phyloP scores from a whole-genome alignment of 352 stramenopile species.

The Aphanomyces astaci region DNA sequence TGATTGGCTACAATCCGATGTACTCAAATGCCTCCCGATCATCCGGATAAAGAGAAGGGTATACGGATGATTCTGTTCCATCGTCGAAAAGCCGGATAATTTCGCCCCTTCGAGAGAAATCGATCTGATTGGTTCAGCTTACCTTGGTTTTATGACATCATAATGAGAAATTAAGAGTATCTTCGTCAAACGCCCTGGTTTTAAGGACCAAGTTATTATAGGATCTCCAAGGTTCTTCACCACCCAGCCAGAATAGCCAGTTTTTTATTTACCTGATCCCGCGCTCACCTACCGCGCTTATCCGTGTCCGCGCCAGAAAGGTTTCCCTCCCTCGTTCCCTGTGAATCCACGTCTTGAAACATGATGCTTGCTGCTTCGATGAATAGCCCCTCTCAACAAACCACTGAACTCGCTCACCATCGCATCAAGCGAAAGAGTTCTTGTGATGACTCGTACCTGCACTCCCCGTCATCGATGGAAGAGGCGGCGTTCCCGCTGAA shows the following conservation, averaged over 20 bases:
- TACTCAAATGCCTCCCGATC: too few relatives aligned
- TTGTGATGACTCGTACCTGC: neutral
- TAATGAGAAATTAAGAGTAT: neutral
- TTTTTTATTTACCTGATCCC: neutral
- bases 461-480: constrained; percentile 13
- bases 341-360: neutral
- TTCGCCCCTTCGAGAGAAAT: neutral
- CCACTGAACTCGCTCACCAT: neutral
- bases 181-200: neutral
- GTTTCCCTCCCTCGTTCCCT: neutral
- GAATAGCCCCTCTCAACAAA: constrained; percentile 8
- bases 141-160: neutral
- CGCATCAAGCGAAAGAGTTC: constrained; percentile 9
- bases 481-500: constrained; percentile 3
- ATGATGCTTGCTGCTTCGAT: constrained; percentile 21
- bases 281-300: too few relatives aligned
- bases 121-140: neutral
- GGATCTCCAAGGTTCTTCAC: neutral
- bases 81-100: neutral
- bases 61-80: neutral
- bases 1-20: too few relatives aligned
- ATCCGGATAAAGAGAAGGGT: neutral
- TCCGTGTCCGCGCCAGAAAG: neutral
- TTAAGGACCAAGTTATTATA: neutral
- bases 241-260: neutral